phyloP scores from a whole-genome alignment of 2,329 filamentous ascomycete species.

The Alternaria novae-zelandiae region DNA sequence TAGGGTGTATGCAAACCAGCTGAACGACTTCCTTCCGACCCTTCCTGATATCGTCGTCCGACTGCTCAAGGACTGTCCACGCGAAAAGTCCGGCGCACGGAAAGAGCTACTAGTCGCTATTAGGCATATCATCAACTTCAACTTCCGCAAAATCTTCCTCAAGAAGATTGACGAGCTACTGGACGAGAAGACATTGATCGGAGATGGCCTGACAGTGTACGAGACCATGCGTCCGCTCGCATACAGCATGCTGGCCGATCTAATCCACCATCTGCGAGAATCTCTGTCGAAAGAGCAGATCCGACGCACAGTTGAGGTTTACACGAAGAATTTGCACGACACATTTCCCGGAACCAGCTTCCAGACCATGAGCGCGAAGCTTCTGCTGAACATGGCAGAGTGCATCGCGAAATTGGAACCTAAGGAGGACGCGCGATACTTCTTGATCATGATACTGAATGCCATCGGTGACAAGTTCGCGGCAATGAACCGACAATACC shows the following conservation, averaged over 20 bases:
- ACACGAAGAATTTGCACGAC: constrained; percentile 94
- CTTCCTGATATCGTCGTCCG: constrained; percentile 90
- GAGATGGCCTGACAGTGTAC: constrained; percentile 94
- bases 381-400: constrained; percentile 97
- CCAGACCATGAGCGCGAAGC: constrained; percentile 98
- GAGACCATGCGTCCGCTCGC: constrained; percentile 95
- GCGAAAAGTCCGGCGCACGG: constrained; percentile 89
- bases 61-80: constrained; percentile 88
- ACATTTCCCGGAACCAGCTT: constrained; percentile 97
- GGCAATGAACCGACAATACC: constrained; percentile 95
- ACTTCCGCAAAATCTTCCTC: constrained; percentile 93
- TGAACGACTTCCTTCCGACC: constrained; percentile 84
- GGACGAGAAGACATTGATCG: constrained; percentile 91
- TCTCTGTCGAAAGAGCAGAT: constrained; percentile 90
- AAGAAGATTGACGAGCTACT: constrained; percentile 93
- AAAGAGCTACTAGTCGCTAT: constrained; percentile 97
- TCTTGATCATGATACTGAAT: constrained; percentile 95
- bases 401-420: constrained; percentile 93
- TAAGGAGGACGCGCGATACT: constrained; percentile 93
- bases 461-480: constrained; percentile 98
- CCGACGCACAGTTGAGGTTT: constrained; percentile 92
- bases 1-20: constrained; percentile 82
- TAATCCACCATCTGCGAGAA: constrained; percentile 96
- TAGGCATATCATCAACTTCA: constrained; percentile 98
- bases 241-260: constrained; percentile 97